Evolutionary conservation across 2,329 filamentous ascomycete species (phyloP), one percentile per base, ranked within the genome.

Genomic region (Proliferodiscus dingleyae): DNA sequence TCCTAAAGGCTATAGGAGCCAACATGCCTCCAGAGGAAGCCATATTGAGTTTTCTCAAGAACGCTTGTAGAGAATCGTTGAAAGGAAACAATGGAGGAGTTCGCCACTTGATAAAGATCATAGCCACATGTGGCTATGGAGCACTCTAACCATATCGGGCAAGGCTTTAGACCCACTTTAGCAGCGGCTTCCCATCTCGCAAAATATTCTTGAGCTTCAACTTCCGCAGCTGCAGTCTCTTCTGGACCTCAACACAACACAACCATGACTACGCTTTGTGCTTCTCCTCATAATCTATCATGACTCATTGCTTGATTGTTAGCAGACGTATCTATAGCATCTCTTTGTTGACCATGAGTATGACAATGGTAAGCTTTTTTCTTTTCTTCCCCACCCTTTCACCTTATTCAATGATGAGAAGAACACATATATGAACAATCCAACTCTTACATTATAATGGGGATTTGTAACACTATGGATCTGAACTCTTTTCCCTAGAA

Each of bases 161-260:
- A n/a, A n/a, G n/a, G n/a, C n/a, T n/a, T n/a, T n/a, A n/a, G n/a
- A n/a, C n/a, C n/a, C n/a, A n/a, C n/a, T n/a, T n/a, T n/a, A n/a
- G 18, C 9, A 22, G 32, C 33, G 19, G 36, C 8, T 32, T 15
- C 29, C 29, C 29, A 32, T 15, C 29, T 32, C 4, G 29, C 29
- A 32, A 32, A 32, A 32, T 32, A 32, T 32, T 32, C 16, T 30
- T n/a, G 29, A 32, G 29, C 29, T 32, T 32, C 15, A 15, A 23
- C 43, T 30, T 16, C 15, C 21, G n/a, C n/a, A n/a, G n/a, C 28
- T 10, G 30, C 77, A 76, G 62, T 76, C 80, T 49, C 83, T 45
- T 87, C 85, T 19, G 83, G 83, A 46, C 87, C 84, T 81, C 47
- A 78, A 80, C 46, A 43, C 13, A 32, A 22, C 15, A 41, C 41